Percentiles rank a stretch among this genome's conserved stretches.
Conservation (phyloP, 345 rosid species). For the Gossypioides kirkii region DNA sequence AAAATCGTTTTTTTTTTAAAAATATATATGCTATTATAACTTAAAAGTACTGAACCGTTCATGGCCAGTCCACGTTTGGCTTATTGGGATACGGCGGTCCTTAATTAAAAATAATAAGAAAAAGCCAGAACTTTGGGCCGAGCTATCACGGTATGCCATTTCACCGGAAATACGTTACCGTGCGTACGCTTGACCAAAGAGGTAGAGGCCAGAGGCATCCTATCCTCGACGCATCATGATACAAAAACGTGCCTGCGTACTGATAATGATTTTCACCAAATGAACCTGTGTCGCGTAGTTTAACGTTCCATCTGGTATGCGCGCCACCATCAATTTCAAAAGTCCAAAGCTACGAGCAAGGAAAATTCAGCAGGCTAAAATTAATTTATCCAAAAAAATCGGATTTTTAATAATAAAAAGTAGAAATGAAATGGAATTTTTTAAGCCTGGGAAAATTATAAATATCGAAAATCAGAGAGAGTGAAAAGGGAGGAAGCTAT, state of each 20-base stretch:
- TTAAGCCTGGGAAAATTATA: conserved; percentile 4
- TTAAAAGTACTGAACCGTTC: not conserved
- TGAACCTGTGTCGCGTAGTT: not conserved
- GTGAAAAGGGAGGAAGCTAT: not conserved
- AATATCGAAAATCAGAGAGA: not conserved
- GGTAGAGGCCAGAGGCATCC: not conserved
- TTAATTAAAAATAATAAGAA: not conserved
- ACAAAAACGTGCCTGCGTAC: not conserved
- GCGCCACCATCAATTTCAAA: not conserved
- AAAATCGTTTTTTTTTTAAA: not conserved
- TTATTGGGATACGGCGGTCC: not conserved
- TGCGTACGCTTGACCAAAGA: not conserved
- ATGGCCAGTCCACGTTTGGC: not conserved
- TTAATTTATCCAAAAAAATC: not conserved
- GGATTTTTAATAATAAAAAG: not conserved
- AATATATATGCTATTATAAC: not conserved
- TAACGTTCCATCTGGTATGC: not conserved
- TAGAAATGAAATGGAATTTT: not conserved
- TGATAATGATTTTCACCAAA: not conserved
- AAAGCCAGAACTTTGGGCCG: too few relatives aligned
- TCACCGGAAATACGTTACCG: conserved; percentile 10
- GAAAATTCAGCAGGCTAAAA: not conserved
- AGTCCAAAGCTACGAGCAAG: not conserved
- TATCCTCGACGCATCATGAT: not conserved
- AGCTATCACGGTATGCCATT: conserved; percentile 19